Evolutionary conservation across 768 basidiomycete species (phyloP).

Genomic region (Lepiota venenata): DNA sequence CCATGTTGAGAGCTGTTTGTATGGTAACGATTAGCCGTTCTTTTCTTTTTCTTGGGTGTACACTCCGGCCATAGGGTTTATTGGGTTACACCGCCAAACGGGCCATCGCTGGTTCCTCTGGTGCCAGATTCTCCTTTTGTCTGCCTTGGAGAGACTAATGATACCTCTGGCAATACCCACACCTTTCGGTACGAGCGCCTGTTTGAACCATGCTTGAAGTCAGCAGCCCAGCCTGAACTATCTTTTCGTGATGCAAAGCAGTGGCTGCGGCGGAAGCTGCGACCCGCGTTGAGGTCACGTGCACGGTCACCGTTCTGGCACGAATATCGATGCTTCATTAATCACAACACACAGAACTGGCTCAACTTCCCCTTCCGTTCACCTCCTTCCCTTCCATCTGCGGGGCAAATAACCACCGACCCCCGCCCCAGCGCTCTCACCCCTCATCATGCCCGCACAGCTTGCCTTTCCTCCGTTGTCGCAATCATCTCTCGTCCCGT

Average conservation of each 20-base stretch:
- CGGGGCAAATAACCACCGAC: not conserved
- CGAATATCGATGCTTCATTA: conserved; percentile 1
- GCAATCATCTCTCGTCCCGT: not conserved
- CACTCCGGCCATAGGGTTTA: no score
- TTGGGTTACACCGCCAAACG: no score
- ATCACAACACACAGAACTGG: not conserved
- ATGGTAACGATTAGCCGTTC: not conserved
- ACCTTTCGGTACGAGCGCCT: not conserved
- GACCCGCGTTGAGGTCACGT: not conserved
- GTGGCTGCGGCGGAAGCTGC: not conserved
- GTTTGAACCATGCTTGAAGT: not conserved
- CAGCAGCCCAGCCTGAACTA: no score
- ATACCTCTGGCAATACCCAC: no score
- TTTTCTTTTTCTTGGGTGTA: no score
- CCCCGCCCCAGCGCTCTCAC: not conserved
- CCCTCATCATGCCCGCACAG: not conserved
- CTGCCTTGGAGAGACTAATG: no score
- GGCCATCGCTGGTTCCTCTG: no score
- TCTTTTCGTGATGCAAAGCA: no score
- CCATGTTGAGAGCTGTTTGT: not conserved
- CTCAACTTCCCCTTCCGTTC: not conserved
- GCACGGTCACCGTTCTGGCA: not conserved
- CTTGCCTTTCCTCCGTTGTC: conserved; percentile 6
- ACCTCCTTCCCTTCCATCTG: not conserved
- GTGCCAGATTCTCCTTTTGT: no score